phyloP scores from a whole-genome alignment of 768 basidiomycete genomes.

The Psilocybe azurescens region DNA sequence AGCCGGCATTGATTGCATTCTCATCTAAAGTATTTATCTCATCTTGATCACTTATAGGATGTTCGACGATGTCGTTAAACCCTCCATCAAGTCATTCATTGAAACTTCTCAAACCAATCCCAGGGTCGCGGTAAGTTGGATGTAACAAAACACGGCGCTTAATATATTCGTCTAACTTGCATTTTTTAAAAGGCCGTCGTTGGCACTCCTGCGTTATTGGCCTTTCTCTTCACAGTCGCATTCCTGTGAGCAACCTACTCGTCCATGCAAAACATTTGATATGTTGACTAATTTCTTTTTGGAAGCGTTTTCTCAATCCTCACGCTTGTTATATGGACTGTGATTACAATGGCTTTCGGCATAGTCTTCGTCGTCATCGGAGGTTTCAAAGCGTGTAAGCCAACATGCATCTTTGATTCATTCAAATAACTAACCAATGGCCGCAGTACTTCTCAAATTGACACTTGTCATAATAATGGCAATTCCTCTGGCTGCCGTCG shows the following conservation, averaged over 20 bases:
- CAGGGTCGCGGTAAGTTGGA: constrained; percentile 16
- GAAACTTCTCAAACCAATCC: constrained; percentile 22
- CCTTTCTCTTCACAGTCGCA: constrained; percentile 11
- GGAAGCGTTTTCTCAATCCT: constrained; percentile 16
- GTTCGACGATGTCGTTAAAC: constrained; percentile 22
- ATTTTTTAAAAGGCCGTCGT: constrained; percentile 12
- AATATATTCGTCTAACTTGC: background rate
- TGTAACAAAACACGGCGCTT: background rate
- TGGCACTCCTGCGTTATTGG: constrained; percentile 22
- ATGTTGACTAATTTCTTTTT: background rate
- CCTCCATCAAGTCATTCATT: constrained; percentile 17
- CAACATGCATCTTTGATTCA: background rate
- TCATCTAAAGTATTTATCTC: background rate
- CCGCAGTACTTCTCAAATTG: constrained; percentile 17
- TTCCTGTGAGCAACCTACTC: constrained; percentile 18
- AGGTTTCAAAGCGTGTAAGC: constrained; percentile 19
- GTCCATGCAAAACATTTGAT: background rate
- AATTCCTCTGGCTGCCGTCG: constrained; percentile 20
- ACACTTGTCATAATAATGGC: constrained; percentile 16
- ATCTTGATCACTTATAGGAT: constrained; percentile 9
- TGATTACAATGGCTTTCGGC: constrained; percentile 16
- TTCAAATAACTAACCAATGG: background rate
- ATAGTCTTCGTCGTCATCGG: constrained; percentile 19
- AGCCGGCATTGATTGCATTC: background rate
- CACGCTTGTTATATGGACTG: constrained; percentile 16